Evolutionary conservation across 2,329 filamentous ascomycete genomes (phyloP), one percentile per base, ranked within the genome.

Genomic region (Botrytis galanthina): DNA sequence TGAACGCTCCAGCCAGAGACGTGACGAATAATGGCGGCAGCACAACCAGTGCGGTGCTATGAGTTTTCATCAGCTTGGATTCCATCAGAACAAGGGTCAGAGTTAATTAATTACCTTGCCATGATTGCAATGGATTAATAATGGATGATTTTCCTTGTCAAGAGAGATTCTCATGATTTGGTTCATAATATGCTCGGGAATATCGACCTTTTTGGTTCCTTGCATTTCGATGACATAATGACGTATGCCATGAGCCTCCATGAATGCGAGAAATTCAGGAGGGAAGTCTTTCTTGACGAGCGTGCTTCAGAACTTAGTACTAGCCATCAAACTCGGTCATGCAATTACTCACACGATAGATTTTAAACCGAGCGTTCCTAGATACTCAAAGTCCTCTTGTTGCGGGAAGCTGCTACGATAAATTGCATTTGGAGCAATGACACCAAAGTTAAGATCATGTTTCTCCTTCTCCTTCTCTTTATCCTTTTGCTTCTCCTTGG

Each of bases 81-180:
- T 57, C 20, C 14, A 42, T 32, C 29, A 39, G 12, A 37, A 59
- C 37, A 18, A 9, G 3, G 18, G 18, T 29, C 39, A 16, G 39
- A 32, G 8, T 29, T 12, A 68, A 67, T n/a, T 70, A 72, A 67
- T n/a, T 70, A 72, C 89, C 83, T 91, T 96, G 80, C 95, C 95
- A 78, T 97, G 95, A 81, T 97, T 98, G 86, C 95, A 98, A 82
- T 98, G 95, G 64, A 98, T 88, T 57, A 97, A 86, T 18, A 98
- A 83, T 0, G 95, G 95, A 77, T 96, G 90, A 75, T 97, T 94
- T 48, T 86, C 83, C 67, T 87, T 87, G 79, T 97, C 88, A 71
- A 95, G 85, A 59, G 95, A 87, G 60, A 95, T 84, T 20, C 88
- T 85, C 37, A 97, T 86, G 63, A 95, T 93, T 12, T 88, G 84